Conservation (phyloP, 176 grass and related monocot species). For the Pontederia crassipes region DNA sequence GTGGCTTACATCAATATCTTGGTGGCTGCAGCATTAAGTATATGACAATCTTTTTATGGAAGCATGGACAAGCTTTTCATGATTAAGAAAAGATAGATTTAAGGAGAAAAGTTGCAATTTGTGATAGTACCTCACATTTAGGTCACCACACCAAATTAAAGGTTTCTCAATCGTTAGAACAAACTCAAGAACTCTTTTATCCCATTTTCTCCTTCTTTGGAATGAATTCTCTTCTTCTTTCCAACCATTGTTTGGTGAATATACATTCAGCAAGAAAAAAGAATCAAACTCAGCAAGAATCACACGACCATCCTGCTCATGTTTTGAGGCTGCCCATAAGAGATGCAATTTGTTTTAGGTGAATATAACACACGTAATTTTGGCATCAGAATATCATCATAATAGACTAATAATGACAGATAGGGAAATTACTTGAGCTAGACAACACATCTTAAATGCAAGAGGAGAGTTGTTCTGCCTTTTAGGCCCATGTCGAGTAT, state of each 20-base stretch:
- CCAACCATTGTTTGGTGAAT: conserved; percentile 97
- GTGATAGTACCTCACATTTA: conserved; percentile 74
- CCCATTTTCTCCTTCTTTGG: conserved; percentile 90
- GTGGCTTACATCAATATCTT: conserved; percentile 93
- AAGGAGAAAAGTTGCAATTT: background rate
- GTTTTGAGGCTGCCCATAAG: conserved; percentile 43
- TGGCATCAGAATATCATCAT: background rate
- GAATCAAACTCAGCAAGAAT: conserved; percentile 98
- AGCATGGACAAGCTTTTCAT: too few species aligned
- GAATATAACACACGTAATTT: background rate
- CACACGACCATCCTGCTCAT: conserved; percentile 77
- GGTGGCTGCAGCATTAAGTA: conserved; percentile 56
- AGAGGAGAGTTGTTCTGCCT: too few species aligned
- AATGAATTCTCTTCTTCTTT: conserved; percentile 96
- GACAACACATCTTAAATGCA: too few species aligned
- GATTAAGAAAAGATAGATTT: background rate
- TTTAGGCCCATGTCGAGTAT: too few species aligned
- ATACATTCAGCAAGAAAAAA: conserved; percentile 72
- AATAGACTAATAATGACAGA: background rate
- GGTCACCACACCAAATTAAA: conserved; percentile 89
- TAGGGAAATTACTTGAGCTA: too few species aligned
- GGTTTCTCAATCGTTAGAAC: conserved; percentile 66
- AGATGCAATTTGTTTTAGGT: background rate
- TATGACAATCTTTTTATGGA: background rate
- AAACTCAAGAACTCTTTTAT: conserved; percentile 93